Base-by-base conservation (phyloP, 768 basidiomycete genomes). In the Tricholoma furcatifolium region DNA sequence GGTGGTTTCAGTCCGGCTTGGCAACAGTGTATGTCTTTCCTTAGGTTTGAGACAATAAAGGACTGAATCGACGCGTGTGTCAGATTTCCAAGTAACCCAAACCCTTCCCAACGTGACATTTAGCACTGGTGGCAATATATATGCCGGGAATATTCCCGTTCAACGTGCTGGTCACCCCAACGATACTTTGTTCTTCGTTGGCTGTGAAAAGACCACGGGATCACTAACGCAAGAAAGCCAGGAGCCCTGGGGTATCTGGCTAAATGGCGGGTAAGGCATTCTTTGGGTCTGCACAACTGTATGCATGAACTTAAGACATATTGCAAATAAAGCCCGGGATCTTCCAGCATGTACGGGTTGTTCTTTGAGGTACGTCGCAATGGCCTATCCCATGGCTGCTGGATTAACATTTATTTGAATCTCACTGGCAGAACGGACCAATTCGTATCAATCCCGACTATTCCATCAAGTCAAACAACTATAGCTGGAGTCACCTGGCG, bases 201-300 rank as follows among this genome's bases (percentile, higher is more conserved):
- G 76, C 14, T 81, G 83, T 54, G 85, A 87, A 59, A 80, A 79
- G 30, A 65, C 68, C 1, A 60, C 70, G 15, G 83, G 81, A 5
- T 86, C 86, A 2, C 68, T 88, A 45, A 86, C 81, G 9, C 67
- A 62, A 9, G 63, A 60, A 15, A 71, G 63, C 42, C 65, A 62
- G 12, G 71, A 82, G 17, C 87, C 87, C 1, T 88, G 87, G 87
- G 78, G 79, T 3, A 82, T 89, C 38, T 89, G 85, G 85, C 64
- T 88, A 21, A 87, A 87, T 54, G 87, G 86, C 68, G 86, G 85
- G 83, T 84, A 58, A 43, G 80, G 65, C 38, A 40, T 41, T 32
- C 43, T 40, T 41, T n/a, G n/a, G n/a, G 20, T 47, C 32, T 38
- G 7, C 21, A 36, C 18, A 18, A 12, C 1, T 39, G n/a, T 41